Evolutionary conservation across 371 early-diverging fungal species (phyloP).

Genomic region (Capillidium rhysosporum): DNA sequence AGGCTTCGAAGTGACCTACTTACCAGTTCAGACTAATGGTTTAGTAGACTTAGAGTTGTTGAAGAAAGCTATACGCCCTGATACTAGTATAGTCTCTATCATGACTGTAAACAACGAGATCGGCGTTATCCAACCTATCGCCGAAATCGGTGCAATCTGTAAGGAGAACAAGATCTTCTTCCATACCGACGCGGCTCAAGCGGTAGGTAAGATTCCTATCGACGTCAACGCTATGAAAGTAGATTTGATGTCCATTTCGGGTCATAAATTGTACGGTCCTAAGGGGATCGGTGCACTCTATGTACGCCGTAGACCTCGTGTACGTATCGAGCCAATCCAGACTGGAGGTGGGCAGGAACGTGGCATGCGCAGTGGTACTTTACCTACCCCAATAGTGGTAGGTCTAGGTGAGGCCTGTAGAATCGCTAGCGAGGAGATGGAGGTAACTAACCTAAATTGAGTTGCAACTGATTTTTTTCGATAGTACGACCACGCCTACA

Average conservation of each 20-base stretch:
- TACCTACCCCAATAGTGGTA: conserved; percentile 88
- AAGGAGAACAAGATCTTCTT: conserved; percentile 77
- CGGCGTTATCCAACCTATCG: conserved; percentile 92
- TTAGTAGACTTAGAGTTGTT: conserved; percentile 57
- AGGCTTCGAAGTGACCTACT: conserved; percentile 96
- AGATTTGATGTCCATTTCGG: conserved; percentile 93
- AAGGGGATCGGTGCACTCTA: conserved; percentile 97
- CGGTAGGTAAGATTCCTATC: conserved; percentile 92
- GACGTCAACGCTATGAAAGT: conserved; percentile 94
- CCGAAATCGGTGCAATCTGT: conserved; percentile 84
- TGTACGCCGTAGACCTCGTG: conserved; percentile 90
- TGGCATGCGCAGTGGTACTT: conserved; percentile 94
- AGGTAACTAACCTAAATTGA: conserved; percentile 27
- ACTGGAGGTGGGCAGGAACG: conserved; percentile 99
- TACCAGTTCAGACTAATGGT: conserved; percentile 86
- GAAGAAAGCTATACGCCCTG: conserved; percentile 75
- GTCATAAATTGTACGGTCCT: conserved; percentile 99
- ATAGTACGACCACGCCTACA: conserved; percentile 64
- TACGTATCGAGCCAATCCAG: conserved; percentile 81
- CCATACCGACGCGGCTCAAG: conserved; percentile 99
- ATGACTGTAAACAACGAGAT: conserved; percentile 99
- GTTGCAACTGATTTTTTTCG: not conserved
- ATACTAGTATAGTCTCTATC: conserved; percentile 86
- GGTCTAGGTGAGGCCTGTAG: conserved; percentile 95
- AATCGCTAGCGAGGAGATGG: conserved; percentile 75